A percentile compares a stretch with the other conserved stretches of the same genome.
These are phyloP conservation scores for Haberlea rhodopensis DNA, from an alignment of 257 asterid species.

Conservation along the genomic window DNA sequence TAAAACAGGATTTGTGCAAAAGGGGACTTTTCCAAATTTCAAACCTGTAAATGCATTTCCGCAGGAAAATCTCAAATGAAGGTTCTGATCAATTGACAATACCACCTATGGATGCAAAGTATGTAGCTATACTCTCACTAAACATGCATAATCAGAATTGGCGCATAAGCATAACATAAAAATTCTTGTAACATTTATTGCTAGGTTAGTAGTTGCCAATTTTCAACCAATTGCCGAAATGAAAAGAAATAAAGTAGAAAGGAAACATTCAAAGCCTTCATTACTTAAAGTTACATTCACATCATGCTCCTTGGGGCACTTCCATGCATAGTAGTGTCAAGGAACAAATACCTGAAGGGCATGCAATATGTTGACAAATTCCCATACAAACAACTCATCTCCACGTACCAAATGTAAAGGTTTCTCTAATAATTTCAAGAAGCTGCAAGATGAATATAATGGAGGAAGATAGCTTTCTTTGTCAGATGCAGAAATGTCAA, in stretches of 20 bases:
- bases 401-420: conserved; percentile 51
- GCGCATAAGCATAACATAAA: conserved; percentile 1
- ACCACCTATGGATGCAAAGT: background rate
- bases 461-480: conserved; percentile 24
- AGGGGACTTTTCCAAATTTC: background rate
- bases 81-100: background rate
- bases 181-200: background rate
- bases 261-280: background rate
- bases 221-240: background rate
- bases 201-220: background rate
- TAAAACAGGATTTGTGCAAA: no score
- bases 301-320: conserved; percentile 6
- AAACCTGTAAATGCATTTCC: background rate
- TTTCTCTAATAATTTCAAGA: conserved; percentile 44
- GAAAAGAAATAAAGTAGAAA: background rate
- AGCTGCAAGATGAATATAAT: conserved; percentile 36
- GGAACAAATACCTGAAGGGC: conserved; percentile 73
- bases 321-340: conserved; percentile 3
- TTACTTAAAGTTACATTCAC: no score
- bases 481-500: conserved; percentile 42
- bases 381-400: conserved; percentile 43
- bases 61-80: background rate
- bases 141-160: background rate
- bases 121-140: background rate
- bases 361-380: conserved; percentile 67